Conservation (phyloP, 2,329 filamentous ascomycete genomes). For the Fusarium lyarnte region DNA sequence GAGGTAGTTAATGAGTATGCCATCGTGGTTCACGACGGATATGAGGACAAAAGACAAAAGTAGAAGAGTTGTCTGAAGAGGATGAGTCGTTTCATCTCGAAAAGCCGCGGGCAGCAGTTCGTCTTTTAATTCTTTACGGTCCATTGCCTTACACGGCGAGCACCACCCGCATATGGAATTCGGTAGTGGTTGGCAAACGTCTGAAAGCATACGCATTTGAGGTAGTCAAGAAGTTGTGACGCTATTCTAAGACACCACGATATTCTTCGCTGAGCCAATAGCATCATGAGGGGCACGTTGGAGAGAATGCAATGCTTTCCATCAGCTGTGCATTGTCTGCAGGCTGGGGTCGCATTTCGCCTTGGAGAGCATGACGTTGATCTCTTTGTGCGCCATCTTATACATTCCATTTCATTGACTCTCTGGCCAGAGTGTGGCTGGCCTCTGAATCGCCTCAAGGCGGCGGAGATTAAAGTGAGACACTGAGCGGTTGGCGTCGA, state of each 20-base stretch:
- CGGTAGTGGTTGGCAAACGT: constrained; percentile 24
- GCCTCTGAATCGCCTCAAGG: constrained; percentile 8
- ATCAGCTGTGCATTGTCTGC: constrained; percentile 12
- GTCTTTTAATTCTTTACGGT: constrained; percentile 35
- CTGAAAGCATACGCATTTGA: constrained; percentile 35
- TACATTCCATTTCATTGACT: constrained; percentile 27
- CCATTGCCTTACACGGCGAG: constrained; percentile 13
- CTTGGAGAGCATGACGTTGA: background rate
- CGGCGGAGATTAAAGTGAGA: constrained; percentile 22
- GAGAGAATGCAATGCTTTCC: constrained; percentile 36
- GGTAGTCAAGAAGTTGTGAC: constrained; percentile 18
- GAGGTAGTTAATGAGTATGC: constrained; percentile 55
- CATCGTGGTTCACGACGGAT: constrained; percentile 40
- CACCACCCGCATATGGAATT: constrained; percentile 34
- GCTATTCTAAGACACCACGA: constrained; percentile 38
- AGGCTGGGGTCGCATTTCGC: background rate
- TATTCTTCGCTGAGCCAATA: constrained; percentile 16
- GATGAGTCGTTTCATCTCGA: constrained; percentile 6
- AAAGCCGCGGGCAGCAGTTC: constrained; percentile 11
- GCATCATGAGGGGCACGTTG: background rate
- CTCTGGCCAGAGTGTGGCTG: constrained; percentile 14
- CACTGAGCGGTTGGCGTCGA: constrained; percentile 21
- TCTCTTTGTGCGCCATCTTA: constrained; percentile 36
- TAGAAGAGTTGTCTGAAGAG: constrained; percentile 4
- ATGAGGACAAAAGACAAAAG: constrained; percentile 8